Evolutionary conservation across 2,329 filamentous ascomycete genomes (phyloP), one percentile per base, ranked within the genome.

Genomic region (Nemania serpens): DNA sequence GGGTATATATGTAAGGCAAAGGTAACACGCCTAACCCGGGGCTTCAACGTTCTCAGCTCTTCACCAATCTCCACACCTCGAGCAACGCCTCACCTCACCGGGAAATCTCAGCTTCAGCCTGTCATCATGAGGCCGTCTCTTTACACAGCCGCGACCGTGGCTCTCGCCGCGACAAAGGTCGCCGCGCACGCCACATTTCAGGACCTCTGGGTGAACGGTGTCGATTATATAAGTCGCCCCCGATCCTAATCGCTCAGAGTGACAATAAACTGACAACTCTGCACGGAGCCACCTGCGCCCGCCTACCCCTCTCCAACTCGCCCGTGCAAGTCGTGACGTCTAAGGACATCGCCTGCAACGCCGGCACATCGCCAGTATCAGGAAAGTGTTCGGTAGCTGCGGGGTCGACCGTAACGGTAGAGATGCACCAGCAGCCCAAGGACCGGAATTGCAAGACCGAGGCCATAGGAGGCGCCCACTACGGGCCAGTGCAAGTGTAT

Each of bases 161-260:
- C 73, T 17, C 58, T 79, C 20, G 71, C 73, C 42, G 75, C 74
- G 7, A 69, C 70, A 12, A 63, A 74, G 17, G 78, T 76, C 10
- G 69, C 77, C 45, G 77, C 76, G 42, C 83, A 85, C 60, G 80
- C 82, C 49, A 81, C 77, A 41, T 84, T 83, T 74, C 82, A 84
- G 64, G 73, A 81, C 37, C 74, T 82, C 37, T 83, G 79, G 79
- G 75, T 82, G 18, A 75, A 81, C 55, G 79, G 77, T 5, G 74
- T 77, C 13, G 80, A 77, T 59, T 66, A 67, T 67, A 70, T 71
- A 69, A 70, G 68, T 66, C 37, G 2, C n/a, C 59, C 50, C 42
- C 22, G 29, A 12, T 5, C 3, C 9, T 11, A 13, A 20, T 20
- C 5, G 4, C 1, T 15, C 15, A 13, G 15, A 9, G 13, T 15